phyloP scores from a whole-genome alignment of 2,329 filamentous ascomycete genomes.

The Tricladium varicosporioides region DNA sequence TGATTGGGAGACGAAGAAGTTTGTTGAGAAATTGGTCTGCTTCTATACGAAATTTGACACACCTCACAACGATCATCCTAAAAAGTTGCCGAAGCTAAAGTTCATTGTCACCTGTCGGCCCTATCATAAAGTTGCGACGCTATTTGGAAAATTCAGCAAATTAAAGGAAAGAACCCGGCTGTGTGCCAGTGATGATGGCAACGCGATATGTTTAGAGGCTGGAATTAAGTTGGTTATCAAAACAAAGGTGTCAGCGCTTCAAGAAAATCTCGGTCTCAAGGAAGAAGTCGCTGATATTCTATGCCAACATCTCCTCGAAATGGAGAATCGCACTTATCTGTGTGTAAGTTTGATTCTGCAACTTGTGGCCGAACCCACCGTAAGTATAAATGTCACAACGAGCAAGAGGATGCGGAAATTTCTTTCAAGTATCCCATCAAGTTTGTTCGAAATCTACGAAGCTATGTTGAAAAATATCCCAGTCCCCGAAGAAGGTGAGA shows the following conservation, averaged over 20 bases:
- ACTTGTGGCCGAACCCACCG: conserved; percentile 10
- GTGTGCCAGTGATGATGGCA: conserved; percentile 37
- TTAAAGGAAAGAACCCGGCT: conserved; percentile 35
- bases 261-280: background rate
- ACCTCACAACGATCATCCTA: background rate
- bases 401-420: background rate
- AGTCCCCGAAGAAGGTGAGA: conserved; percentile 32
- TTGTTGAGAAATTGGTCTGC: conserved; percentile 19
- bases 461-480: conserved; percentile 17
- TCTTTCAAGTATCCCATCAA: conserved; percentile 29
- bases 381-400: conserved; percentile 5
- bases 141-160: conserved; percentile 25
- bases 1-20: conserved; percentile 23
- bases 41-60: background rate
- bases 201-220: conserved; percentile 35
- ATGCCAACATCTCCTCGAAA: background rate
- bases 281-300: background rate
- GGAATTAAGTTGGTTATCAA: conserved; percentile 36
- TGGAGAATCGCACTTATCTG: conserved; percentile 18
- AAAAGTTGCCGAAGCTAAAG: conserved; percentile 25
- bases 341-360: conserved; percentile 10
- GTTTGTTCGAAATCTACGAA: conserved; percentile 29
- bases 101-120: conserved; percentile 39
- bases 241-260: conserved; percentile 8
- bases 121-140: conserved; percentile 31